Percentiles rank a stretch among this genome's conserved stretches.
These are phyloP conservation scores for Hypericum perforatum DNA, from an alignment of 345 rosid species.

Conservation along the genomic window DNA sequence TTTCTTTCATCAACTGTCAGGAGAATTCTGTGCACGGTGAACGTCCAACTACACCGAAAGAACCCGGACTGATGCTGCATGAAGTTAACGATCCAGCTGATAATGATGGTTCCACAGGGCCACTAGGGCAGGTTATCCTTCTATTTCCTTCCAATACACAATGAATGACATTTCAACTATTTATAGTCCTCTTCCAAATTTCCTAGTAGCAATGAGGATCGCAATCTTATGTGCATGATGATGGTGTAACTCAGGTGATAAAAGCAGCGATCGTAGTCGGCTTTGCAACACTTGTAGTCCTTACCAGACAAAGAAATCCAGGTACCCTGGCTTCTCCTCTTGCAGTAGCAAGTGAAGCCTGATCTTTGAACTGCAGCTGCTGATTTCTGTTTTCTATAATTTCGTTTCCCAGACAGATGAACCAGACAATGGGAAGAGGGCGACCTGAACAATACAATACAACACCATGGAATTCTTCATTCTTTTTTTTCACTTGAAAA, in stretches of 20 bases:
- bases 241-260: constrained; percentile 24
- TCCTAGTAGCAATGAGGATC: background rate
- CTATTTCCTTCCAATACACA: background rate
- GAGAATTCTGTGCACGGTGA: background rate
- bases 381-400: no score
- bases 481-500: no score
- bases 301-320: constrained; percentile 39
- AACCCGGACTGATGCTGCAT: constrained; percentile 6
- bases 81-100: constrained; percentile 17
- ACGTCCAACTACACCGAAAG: constrained; percentile 5
- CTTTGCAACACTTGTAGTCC: constrained; percentile 47
- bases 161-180: background rate
- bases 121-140: constrained; percentile 27
- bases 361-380: no score
- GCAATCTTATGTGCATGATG: background rate
- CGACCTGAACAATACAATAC: no score
- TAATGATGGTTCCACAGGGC: constrained; percentile 19
- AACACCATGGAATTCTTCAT: no score
- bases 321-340: constrained; percentile 18
- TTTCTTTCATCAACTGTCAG: background rate
- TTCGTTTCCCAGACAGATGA: no score
- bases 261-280: constrained; percentile 46
- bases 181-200: no score
- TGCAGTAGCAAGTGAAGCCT: no score
- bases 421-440: no score